Base-by-base conservation (phyloP, 179 eudicot species). In the Patellifolia procumbens region DNA sequence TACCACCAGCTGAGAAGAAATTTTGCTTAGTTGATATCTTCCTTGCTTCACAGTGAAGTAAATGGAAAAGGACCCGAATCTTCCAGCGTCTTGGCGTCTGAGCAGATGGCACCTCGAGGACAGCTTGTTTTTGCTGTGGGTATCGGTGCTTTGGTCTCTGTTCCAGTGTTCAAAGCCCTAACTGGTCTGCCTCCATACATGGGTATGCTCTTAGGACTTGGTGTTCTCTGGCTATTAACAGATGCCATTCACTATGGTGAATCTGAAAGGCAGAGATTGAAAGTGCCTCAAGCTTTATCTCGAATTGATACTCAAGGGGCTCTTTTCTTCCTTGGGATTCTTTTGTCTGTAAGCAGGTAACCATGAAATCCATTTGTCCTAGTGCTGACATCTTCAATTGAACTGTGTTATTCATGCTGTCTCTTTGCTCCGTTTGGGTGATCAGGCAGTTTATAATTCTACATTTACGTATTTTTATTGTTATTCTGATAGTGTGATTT, bases 231-330 rank as follows among this genome's bases (percentile, higher is more conserved):
- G 98, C 80, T 94, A 59, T 80, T 94, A 65, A 94, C 98, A 16
- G 98, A 94, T 88, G 98, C 94, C 75, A 94, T 94, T 76, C 97
- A 91, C 81, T 92, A 84, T 69, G 97, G 97, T 71, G 98, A 94
- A 82, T 86, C 93, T 29, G 93, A 88, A 82, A 85, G 97, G 81
- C 95, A 92, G 77, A 81, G 71, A 72, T 80, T 92, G 80, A 94
- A 91, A 87, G 98, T 94, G 62, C 97, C 98, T 56, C 97, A 94
- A 77, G 98, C 98, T 69, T 86, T 94, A 69, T 92, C 98, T 68
- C 93, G 97, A 42, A 92, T 94, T 29, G 98, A 94, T 79, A 94
- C 97, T 65, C 98, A 94, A 86, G 98, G 98, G 82, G 94, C 87
- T 53, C 94, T 94, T 61, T 94, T 94, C 90, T 94, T 94, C 88